Percentiles rank a stretch among this genome's conserved stretches.
phyloP scores from a whole-genome alignment of 1,284 basidiomycete genomes.

The Polyporus tsugae region DNA sequence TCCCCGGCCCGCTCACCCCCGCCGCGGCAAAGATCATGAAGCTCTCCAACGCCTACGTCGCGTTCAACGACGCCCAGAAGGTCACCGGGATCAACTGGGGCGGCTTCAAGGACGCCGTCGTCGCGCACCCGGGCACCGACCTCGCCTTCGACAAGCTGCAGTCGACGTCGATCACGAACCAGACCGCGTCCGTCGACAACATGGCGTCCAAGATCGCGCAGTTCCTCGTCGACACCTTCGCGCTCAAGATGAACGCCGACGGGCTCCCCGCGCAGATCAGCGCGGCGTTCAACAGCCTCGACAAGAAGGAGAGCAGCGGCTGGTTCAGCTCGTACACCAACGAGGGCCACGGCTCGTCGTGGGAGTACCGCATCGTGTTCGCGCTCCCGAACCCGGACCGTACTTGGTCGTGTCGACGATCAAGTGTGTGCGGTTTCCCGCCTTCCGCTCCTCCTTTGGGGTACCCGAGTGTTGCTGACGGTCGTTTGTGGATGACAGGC shows the following conservation, averaged over 20 bases:
- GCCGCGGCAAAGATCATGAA: neutral
- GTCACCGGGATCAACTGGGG: neutral
- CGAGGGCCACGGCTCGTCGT: neutral
- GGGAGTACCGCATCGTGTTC: neutral
- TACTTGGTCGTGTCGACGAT: neutral
- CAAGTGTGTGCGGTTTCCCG: neutral
- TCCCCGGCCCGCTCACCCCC: neutral
- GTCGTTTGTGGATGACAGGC: neutral
- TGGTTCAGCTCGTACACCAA: neutral
- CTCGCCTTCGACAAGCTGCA: slow-evolving; percentile 3
- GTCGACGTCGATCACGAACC: neutral
- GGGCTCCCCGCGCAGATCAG: neutral
- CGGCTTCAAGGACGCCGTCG: slow-evolving; percentile 3
- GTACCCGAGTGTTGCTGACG: neutral
- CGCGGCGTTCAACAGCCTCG: neutral
- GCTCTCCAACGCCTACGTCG: slow-evolving; percentile 1
- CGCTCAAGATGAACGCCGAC: neutral
- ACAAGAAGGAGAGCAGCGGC: neutral
- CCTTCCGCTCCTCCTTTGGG: neutral
- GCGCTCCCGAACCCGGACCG: neutral
- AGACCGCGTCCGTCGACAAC: neutral
- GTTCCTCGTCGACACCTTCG: slow-evolving; percentile 1
- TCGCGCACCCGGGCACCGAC: neutral
- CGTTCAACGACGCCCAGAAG: neutral
- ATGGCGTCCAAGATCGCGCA: neutral